Base-by-base conservation (phyloP, 306 rosid genomes). In the Quercus robur region DNA sequence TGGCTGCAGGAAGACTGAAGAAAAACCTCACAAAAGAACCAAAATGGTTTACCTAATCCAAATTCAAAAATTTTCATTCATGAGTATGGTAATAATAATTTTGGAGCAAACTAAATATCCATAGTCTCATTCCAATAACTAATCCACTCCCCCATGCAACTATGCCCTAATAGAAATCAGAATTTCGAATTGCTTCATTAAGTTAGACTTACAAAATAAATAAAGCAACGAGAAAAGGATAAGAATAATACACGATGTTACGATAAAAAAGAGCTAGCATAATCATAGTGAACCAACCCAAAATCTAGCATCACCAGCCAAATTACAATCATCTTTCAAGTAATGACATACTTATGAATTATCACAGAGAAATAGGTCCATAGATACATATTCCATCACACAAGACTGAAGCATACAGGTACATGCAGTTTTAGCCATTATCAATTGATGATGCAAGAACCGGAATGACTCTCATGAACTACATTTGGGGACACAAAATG, bases 21-120 rank as follows among this genome's bases (percentile, higher is more conserved):
- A 91, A 94, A 89, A 86, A 93, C 82, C 97, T 89, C 87, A 91
- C 99, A 81, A 87, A 95, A 78, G 97, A 90, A 59, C 99, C 98
- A 87, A 91, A 95, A 85, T 95, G 99, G 80, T 95, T 93, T 75
- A 88, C 97, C 99, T 95, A 84, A 64, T 54, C 54, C 68, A 26
- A 73, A 88, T 49, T 78, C 73, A 20, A 75, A 74, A 25, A 64
- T 67, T 70, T 6, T 79, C 71, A 54, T 66, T 26, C 68, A 74
- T 80, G 57, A 77, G 76, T 80, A 79, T 55, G 71, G 75, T 82
- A 75, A 72, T 44, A 46, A 75, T 76, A 79, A 28, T 26, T 59
- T 21, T 78, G 58, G 51, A 49, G 59, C 31, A 38, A 75, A 54
- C 49, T 31, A 35, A 20, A 15, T 21, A 80, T 73, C 46, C 63